These are phyloP conservation scores for Phytophthora pisi DNA, from an alignment of 352 stramenopile species.

Conservation along the genomic window DNA sequence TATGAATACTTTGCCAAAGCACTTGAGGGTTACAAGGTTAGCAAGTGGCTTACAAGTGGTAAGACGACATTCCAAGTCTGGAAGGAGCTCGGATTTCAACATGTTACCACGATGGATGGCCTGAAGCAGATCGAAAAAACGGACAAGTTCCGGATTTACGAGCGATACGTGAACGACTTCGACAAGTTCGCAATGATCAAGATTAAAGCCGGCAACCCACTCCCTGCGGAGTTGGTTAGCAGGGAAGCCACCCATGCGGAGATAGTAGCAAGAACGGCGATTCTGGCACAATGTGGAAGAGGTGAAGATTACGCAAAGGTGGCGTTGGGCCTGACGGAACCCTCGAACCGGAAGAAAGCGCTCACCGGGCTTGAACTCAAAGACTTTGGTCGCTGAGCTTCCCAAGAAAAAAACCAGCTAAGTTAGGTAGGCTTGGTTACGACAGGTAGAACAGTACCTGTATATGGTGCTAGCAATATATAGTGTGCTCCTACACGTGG, in stretches of 20 bases:
- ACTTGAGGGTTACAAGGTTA: not conserved
- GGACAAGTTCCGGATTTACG: not conserved
- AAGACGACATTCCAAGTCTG: not conserved
- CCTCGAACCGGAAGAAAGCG: not conserved
- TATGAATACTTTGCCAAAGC: slow-evolving; percentile 3
- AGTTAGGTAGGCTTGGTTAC: too few relatives aligned
- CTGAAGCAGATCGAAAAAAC: not conserved
- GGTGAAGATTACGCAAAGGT: not conserved
- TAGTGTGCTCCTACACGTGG: too few relatives aligned
- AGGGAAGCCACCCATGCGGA: not conserved
- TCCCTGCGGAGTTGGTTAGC: not conserved
- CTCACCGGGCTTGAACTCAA: not conserved
- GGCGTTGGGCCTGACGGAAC: not conserved
- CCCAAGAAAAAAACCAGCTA: too few relatives aligned
- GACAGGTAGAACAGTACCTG: too few relatives aligned
- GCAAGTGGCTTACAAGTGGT: not conserved
- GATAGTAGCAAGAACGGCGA: not conserved
- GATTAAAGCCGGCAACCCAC: not conserved
- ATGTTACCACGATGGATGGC: not conserved
- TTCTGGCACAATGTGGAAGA: not conserved
- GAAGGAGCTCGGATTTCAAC: not conserved
- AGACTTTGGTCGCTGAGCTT: not conserved
- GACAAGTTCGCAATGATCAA: not conserved
- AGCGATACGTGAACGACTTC: slow-evolving; percentile 1
- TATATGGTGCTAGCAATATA: too few relatives aligned